phyloP scores from a whole-genome alignment of 805 yeast genomes.

The Alloascoidea africana region DNA sequence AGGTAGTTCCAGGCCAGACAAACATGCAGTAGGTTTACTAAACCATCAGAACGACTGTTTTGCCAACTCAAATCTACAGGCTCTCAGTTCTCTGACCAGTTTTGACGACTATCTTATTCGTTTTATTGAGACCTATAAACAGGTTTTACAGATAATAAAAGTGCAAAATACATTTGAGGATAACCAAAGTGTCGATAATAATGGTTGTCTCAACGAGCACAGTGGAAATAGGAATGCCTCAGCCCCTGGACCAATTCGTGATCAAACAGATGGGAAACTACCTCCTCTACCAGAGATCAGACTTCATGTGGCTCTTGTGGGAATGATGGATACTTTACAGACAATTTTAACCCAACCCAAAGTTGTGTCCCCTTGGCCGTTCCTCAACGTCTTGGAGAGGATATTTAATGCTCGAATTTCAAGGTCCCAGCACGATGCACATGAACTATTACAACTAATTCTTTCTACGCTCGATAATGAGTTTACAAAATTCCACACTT shows the following conservation, averaged over 20 bases:
- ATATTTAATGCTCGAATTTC: conserved; percentile 65
- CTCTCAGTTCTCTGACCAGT: conserved; percentile 46
- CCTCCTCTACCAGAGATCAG: conserved; percentile 24
- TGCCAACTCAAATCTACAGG: conserved; percentile 82
- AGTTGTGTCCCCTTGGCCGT: conserved; percentile 63
- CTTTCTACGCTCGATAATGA: conserved; percentile 69
- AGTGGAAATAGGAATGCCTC: background rate
- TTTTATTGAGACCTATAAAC: conserved; percentile 15
- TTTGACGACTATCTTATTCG: conserved; percentile 40
- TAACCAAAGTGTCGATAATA: background rate
- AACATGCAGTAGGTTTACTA: conserved; percentile 65
- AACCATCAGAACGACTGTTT: conserved; percentile 84
- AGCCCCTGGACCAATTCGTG: too few relatives aligned
- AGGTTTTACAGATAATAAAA: background rate
- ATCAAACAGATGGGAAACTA: too few relatives aligned
- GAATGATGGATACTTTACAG: conserved; percentile 21
- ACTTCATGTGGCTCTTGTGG: conserved; percentile 42
- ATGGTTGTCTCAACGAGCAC: background rate
- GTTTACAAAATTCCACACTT: conserved; percentile 25
- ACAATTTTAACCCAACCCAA: conserved; percentile 17
- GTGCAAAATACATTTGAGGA: background rate
- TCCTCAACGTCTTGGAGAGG: conserved; percentile 55
- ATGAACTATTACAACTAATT: conserved; percentile 72
- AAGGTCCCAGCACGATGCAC: conserved; percentile 86
- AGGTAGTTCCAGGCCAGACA: conserved; percentile 28